Evolutionary conservation across 306 rosid species (phyloP).

Genomic region (Prunus padus): DNA sequence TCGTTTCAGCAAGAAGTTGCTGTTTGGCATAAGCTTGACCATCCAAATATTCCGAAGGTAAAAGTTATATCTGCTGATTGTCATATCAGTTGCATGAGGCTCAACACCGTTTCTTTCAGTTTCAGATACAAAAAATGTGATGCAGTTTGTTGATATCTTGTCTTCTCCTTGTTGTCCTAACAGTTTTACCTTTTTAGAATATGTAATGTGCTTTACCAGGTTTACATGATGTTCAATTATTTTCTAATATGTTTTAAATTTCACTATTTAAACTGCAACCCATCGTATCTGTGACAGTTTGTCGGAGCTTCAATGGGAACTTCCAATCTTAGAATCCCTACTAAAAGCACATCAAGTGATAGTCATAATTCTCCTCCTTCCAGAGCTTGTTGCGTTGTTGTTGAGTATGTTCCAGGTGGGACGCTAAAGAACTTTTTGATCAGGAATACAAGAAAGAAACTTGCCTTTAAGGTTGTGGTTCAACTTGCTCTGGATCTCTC

Average conservation of each 20-base stretch:
- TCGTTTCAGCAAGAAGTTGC: conserved; percentile 60
- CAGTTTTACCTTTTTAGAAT: background rate
- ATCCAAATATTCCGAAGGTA: conserved; percentile 67
- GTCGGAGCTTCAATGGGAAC: conserved; percentile 93
- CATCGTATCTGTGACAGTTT: conserved; percentile 45
- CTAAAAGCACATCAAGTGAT: conserved; percentile 36
- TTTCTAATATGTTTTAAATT: background rate
- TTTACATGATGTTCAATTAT: background rate
- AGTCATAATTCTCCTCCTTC: conserved; percentile 50
- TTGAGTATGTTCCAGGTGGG: conserved; percentile 86
- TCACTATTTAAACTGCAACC: background rate
- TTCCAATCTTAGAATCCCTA: conserved; percentile 71
- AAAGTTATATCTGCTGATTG: background rate
- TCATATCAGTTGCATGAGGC: background rate
- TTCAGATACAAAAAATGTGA: background rate
- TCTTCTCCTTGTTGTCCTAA: no score
- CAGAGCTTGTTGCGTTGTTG: conserved; percentile 81
- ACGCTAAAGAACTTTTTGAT: conserved; percentile 70
- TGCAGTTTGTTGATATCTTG: background rate
- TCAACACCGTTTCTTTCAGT: background rate
- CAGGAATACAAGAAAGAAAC: conserved; percentile 64
- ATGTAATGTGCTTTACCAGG: background rate
- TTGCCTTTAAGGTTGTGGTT: conserved; percentile 65
- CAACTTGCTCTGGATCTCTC: conserved; percentile 88
- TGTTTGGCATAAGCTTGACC: conserved; percentile 64